Evolutionary conservation across 192 early-diverging fungal species (phyloP).

Genomic region (Globomyces pollinis-pini): DNA sequence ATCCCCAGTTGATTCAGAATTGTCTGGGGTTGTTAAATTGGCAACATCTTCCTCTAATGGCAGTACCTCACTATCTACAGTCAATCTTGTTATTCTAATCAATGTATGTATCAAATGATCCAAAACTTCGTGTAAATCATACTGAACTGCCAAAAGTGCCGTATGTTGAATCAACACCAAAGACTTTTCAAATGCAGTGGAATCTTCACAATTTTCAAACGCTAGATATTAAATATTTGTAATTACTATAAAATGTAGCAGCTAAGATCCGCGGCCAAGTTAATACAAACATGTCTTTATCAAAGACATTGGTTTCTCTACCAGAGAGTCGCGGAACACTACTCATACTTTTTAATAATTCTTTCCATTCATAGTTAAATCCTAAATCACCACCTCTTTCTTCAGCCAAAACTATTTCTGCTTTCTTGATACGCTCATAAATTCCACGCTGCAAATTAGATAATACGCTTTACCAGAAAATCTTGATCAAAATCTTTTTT

Average conservation of each 20-base stretch:
- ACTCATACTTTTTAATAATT: constrained; percentile 43
- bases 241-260: constrained; percentile 69
- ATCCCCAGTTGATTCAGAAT: neutral
- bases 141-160: constrained; percentile 63
- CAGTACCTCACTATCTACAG: constrained; percentile 18
- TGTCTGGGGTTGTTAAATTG: neutral
- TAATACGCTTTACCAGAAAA: constrained; percentile 69
- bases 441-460: too few species aligned
- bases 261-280: constrained; percentile 72
- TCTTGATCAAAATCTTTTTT: constrained; percentile 72
- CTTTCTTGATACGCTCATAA: constrained; percentile 78
- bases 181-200: constrained; percentile 69
- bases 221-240: constrained; percentile 46
- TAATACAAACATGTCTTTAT: constrained; percentile 68
- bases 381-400: constrained; percentile 92
- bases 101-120: constrained; percentile 72
- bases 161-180: constrained; percentile 71
- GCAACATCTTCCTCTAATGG: constrained; percentile 8
- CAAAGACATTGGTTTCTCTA: constrained; percentile 55
- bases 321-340: constrained; percentile 5
- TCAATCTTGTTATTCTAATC: constrained; percentile 65
- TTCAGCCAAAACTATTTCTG: constrained; percentile 94
- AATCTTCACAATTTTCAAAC: constrained; percentile 74
- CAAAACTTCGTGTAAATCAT: constrained; percentile 65
- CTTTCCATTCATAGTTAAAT: constrained; percentile 93